A percentile compares a stretch with the other conserved stretches of the same genome.
Conservation (phyloP, 2,329 filamentous ascomycete genomes). For the Aspergillus sp. region DNA sequence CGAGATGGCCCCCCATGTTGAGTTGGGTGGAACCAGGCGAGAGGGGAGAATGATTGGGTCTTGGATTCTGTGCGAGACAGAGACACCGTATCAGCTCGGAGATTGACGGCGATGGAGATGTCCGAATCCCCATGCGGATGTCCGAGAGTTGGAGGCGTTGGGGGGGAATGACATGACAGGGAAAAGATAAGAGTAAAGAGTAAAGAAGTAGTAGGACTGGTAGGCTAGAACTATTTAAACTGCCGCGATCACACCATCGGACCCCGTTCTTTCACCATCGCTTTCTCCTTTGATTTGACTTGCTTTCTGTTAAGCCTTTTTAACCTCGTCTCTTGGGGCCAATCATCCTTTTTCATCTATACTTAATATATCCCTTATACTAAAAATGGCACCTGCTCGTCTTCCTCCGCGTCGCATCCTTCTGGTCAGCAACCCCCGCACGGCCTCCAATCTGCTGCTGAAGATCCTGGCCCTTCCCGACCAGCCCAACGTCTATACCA, state of each 20-base stretch:
- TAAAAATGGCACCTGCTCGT: background rate
- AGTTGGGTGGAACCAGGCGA: background rate
- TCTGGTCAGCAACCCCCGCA: conserved; percentile 29
- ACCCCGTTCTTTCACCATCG: conserved; percentile 6
- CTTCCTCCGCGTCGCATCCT: conserved; percentile 14
- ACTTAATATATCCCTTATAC: background rate
- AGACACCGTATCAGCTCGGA: background rate
- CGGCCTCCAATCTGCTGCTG: conserved; percentile 34
- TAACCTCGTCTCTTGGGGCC: background rate
- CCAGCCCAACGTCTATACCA: conserved; percentile 24
- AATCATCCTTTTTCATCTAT: background rate
- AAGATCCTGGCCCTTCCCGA: conserved; percentile 30
- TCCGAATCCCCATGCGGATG: background rate
- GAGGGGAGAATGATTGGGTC: background rate
- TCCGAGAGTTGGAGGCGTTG: background rate
- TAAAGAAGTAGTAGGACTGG: too few species aligned
- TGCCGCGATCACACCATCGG: conserved; percentile 7
- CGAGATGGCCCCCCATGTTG: background rate
- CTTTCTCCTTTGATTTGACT: conserved; percentile 5
- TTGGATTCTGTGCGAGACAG: background rate
- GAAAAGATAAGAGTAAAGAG: too few species aligned
- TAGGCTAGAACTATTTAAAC: background rate
- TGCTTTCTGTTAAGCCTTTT: background rate
- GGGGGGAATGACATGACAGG: too few species aligned
- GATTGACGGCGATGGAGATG: background rate